These are phyloP conservation scores for Aspergillus sp. DNA, from an alignment of 2,329 filamentous ascomycete species.

Conservation along the genomic window DNA sequence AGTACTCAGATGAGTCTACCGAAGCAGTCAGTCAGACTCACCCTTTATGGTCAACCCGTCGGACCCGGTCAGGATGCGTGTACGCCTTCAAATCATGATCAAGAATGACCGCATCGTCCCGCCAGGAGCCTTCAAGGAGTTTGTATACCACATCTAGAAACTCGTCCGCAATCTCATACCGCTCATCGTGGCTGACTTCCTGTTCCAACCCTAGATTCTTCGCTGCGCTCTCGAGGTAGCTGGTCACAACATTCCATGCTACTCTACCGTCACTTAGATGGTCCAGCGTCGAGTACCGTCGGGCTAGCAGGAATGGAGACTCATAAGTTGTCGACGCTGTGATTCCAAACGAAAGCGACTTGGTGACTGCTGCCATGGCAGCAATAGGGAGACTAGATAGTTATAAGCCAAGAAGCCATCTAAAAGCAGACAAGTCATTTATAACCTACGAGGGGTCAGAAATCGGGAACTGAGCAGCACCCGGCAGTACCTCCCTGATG, in stretches of 20 bases:
- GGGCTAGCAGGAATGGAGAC: conserved; percentile 52
- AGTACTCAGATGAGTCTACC: too few relatives aligned
- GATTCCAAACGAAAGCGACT: conserved; percentile 47
- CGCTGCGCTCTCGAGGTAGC: conserved; percentile 44
- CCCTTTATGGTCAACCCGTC: conserved; percentile 24
- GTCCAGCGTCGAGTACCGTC: conserved; percentile 53
- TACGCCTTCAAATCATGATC: neutral
- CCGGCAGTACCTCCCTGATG: too few relatives aligned
- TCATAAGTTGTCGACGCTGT: conserved; percentile 55
- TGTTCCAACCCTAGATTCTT: conserved; percentile 41
- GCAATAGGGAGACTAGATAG: conserved; percentile 28
- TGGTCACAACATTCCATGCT: conserved; percentile 52
- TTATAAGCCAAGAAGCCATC: too few relatives aligned
- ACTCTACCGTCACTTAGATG: conserved; percentile 51
- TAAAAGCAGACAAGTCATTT: too few relatives aligned
- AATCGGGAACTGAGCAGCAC: too few relatives aligned
- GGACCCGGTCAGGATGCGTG: conserved; percentile 19
- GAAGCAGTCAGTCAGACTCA: too few relatives aligned
- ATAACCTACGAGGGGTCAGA: too few relatives aligned
- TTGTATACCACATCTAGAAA: conserved; percentile 44
- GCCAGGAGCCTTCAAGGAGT: conserved; percentile 54
- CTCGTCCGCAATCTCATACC: conserved; percentile 47
- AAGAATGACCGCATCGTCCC: conserved; percentile 31
- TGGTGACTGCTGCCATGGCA: conserved; percentile 46
- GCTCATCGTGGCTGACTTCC: conserved; percentile 46